phyloP scores from a whole-genome alignment of 345 rosid species.

The Citrus inodora region DNA sequence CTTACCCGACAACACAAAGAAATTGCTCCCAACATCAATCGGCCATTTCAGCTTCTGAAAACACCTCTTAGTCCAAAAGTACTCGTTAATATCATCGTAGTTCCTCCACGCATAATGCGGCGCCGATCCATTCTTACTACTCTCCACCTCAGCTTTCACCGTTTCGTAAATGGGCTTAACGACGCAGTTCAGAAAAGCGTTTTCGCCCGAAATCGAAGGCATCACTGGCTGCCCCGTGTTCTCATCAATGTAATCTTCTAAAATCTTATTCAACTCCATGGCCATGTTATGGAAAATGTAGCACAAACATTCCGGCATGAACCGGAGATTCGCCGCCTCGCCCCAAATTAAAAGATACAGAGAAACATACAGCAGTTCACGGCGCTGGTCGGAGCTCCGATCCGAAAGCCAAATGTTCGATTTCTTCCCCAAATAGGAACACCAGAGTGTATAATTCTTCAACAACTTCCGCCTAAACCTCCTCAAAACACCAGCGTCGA shows the following conservation, averaged over 20 bases:
- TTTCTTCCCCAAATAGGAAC: constrained; percentile 71
- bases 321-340: constrained; percentile 79
- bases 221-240: constrained; percentile 81
- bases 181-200: constrained; percentile 62
- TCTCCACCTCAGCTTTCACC: constrained; percentile 71
- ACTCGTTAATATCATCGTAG: constrained; percentile 92
- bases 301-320: constrained; percentile 86
- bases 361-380: constrained; percentile 32
- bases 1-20: constrained; percentile 54
- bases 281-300: constrained; percentile 91
- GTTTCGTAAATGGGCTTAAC: constrained; percentile 86
- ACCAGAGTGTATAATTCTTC: constrained; percentile 78
- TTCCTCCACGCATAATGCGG: constrained; percentile 94
- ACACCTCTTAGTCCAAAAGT: constrained; percentile 91
- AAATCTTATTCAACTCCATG: constrained; percentile 79
- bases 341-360: constrained; percentile 73
- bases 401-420: constrained; percentile 93
- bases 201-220: constrained; percentile 77
- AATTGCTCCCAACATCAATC: constrained; percentile 64
- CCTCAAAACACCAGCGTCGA: constrained; percentile 66
- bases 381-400: constrained; percentile 51
- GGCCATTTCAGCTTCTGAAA: constrained; percentile 91
- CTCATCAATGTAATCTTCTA: constrained; percentile 80
- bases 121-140: constrained; percentile 84
- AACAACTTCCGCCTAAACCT: constrained; percentile 69